Evolutionary conservation across 1,284 basidiomycete species (phyloP).

Genomic region (Coniferiporia sulphurascens): DNA sequence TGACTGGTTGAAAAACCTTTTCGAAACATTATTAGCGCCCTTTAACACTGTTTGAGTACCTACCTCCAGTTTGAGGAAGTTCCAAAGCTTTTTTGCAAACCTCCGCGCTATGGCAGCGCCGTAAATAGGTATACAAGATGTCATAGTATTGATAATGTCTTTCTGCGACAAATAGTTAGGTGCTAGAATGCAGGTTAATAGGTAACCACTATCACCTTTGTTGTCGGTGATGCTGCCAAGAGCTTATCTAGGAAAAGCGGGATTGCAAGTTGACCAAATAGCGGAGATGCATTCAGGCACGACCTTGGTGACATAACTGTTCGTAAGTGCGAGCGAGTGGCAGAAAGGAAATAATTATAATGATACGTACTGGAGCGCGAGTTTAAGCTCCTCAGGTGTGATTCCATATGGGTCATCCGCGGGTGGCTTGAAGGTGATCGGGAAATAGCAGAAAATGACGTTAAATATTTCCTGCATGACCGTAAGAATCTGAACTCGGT

Average conservation of each 20-base stretch:
- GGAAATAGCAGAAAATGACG: slow-evolving; percentile 97
- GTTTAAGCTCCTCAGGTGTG: slow-evolving; percentile 81
- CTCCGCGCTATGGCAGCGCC: slow-evolving; percentile 58
- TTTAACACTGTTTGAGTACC: slow-evolving; percentile 8
- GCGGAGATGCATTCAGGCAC: slow-evolving; percentile 76
- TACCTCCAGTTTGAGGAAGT: slow-evolving; percentile 83
- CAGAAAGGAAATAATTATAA: not conserved
- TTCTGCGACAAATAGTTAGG: slow-evolving; percentile 42
- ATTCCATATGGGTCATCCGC: slow-evolving; percentile 95
- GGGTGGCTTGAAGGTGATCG: slow-evolving; percentile 94
- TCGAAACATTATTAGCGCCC: not conserved
- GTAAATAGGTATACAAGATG: slow-evolving; percentile 77
- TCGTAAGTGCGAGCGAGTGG: not conserved
- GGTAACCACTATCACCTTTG: slow-evolving; percentile 57
- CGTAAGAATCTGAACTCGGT: not conserved
- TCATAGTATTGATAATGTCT: slow-evolving; percentile 77
- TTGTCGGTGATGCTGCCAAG: slow-evolving; percentile 72
- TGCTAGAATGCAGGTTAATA: not conserved
- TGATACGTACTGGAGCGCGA: slow-evolving; percentile 55
- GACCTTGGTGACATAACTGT: slow-evolving; percentile 23
- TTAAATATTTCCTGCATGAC: slow-evolving; percentile 81
- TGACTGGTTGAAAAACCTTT: slow-evolving; percentile 89
- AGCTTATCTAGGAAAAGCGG: slow-evolving; percentile 94
- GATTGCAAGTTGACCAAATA: slow-evolving; percentile 82
- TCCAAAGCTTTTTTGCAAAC: slow-evolving; percentile 78